Conservation (phyloP, 192 early-diverging fungal species). For the Coemansia sp. region DNA sequence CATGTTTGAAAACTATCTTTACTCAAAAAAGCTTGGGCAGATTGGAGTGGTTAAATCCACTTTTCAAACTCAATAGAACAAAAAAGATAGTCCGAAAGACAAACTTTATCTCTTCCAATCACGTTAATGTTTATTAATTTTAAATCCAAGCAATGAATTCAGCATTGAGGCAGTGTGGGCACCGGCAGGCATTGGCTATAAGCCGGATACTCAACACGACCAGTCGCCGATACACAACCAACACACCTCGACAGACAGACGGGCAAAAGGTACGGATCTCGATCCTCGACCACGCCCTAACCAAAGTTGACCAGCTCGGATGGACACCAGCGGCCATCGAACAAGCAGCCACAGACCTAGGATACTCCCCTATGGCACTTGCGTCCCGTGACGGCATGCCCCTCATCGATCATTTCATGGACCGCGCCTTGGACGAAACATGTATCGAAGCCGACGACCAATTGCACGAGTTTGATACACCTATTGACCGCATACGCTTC, state of each 20-base stretch:
- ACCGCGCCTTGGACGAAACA: slow-evolving; percentile 61
- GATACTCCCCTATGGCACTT: slow-evolving; percentile 69
- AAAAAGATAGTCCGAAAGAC: neutral
- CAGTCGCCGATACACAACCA: neutral
- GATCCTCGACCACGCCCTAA: slow-evolving; percentile 66
- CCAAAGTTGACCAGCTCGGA: slow-evolving; percentile 67
- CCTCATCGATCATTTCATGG: slow-evolving; percentile 75
- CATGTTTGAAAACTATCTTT: slow-evolving; percentile 14
- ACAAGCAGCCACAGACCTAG: slow-evolving; percentile 64
- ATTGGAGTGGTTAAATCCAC: neutral
- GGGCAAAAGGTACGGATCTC: slow-evolving; percentile 6
- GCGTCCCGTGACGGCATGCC: slow-evolving; percentile 64
- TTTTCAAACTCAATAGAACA: too few relatives aligned
- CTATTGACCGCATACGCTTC: slow-evolving; percentile 60
- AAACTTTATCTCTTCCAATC: neutral
- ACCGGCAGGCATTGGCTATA: too few relatives aligned
- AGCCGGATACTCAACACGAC: neutral
- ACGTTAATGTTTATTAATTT: too few relatives aligned
- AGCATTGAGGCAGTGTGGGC: too few relatives aligned
- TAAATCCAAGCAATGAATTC: too few relatives aligned
- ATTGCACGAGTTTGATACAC: slow-evolving; percentile 46
- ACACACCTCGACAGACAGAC: too few relatives aligned
- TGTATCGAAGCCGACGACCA: slow-evolving; percentile 63
- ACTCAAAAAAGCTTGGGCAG: neutral
- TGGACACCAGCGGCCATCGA: slow-evolving; percentile 71